A percentile compares a stretch with the other conserved stretches of the same genome.
Conservation (phyloP, 805 yeast genomes). For the Candida tibetensis region DNA sequence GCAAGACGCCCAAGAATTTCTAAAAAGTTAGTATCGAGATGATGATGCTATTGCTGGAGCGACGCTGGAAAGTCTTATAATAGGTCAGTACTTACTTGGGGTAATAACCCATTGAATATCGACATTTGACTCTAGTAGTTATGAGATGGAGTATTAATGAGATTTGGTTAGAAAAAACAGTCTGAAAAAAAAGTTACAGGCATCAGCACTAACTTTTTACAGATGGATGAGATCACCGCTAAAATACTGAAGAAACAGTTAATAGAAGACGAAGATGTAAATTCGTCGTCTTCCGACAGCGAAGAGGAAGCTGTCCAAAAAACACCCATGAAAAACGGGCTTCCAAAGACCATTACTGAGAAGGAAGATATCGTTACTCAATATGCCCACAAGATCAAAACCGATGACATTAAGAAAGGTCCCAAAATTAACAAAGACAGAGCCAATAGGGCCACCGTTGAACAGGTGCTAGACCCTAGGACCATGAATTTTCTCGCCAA, state of each 20-base stretch:
- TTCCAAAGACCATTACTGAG: constrained; percentile 31
- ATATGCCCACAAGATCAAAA: constrained; percentile 61
- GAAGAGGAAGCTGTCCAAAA: no score
- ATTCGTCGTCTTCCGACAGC: no score
- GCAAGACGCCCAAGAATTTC: constrained; percentile 68
- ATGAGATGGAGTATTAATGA: background rate
- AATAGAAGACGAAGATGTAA: no score
- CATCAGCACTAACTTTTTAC: background rate
- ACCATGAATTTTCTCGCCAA: constrained; percentile 81
- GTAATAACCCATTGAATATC: constrained; percentile 8
- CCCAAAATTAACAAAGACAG: constrained; percentile 71
- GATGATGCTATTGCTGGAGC: background rate
- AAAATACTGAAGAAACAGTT: background rate
- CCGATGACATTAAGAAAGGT: constrained; percentile 56
- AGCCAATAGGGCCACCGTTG: constrained; percentile 94
- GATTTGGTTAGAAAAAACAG: no score
- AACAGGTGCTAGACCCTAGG: constrained; percentile 93
- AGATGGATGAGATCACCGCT: background rate
- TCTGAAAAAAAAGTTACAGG: background rate
- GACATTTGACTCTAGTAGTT: constrained; percentile 2
- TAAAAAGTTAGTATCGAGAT: constrained; percentile 16
- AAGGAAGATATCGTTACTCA: constrained; percentile 53
- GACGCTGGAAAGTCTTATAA: background rate
- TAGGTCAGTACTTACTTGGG: constrained; percentile 13
- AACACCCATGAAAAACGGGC: no score